phyloP scores from a whole-genome alignment of 345 rosid species.

The Eucalyptus erythrocorys region DNA sequence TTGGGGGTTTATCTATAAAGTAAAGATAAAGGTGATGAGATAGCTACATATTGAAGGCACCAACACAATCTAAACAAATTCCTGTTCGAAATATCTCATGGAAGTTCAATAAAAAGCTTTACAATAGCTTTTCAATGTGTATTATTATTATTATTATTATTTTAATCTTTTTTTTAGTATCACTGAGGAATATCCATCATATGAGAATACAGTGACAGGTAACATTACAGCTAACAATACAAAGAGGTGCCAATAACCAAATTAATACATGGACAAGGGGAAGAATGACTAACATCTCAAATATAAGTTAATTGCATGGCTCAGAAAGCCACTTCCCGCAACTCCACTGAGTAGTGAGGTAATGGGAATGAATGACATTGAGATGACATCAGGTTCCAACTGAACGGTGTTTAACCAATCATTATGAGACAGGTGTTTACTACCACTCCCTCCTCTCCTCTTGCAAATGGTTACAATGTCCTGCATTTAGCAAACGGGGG shows the following conservation, averaged over 20 bases:
- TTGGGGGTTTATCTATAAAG: slow-evolving; percentile 81
- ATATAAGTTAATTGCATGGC: slow-evolving; percentile 96
- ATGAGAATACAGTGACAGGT: neutral
- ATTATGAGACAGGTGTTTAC: slow-evolving; percentile 45
- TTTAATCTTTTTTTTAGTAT: neutral
- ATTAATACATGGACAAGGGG: neutral
- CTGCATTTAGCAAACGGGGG: slow-evolving; percentile 20
- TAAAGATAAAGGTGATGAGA: neutral
- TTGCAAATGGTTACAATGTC: slow-evolving; percentile 56
- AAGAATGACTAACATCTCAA: slow-evolving; percentile 56
- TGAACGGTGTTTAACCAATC: slow-evolving; percentile 93
- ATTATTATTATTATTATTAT: neutral
- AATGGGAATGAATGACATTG: slow-evolving; percentile 87
- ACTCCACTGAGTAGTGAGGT: slow-evolving; percentile 91
- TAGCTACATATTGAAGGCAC: neutral
- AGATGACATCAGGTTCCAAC: slow-evolving; percentile 78
- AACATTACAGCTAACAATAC: neutral
- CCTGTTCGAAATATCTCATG: neutral
- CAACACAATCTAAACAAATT: neutral
- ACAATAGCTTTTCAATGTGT: neutral
- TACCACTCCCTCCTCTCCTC: slow-evolving; percentile 88
- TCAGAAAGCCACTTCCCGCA: slow-evolving; percentile 86
- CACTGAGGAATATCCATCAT: neutral
- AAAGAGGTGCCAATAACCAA: neutral
- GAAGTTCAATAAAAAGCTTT: neutral